Conservation (phyloP, 768 basidiomycete genomes). For the Suillus discolor region DNA sequence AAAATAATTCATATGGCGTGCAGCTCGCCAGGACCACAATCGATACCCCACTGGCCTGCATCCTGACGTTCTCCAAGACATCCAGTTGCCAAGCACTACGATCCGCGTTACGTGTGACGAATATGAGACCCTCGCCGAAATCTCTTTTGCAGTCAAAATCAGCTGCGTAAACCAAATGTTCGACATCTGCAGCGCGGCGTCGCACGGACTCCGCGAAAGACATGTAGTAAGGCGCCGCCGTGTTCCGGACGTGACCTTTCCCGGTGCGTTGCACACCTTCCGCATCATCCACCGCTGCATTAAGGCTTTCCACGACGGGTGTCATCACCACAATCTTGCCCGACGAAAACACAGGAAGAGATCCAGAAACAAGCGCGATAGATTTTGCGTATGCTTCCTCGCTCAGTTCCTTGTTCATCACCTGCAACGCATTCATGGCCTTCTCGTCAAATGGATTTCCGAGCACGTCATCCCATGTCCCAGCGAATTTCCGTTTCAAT, state of each 20-base stretch:
- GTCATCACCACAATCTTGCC: slow-evolving; percentile 50
- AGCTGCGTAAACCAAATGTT: slow-evolving; percentile 50
- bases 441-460: slow-evolving; percentile 26
- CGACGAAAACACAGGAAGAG: slow-evolving; percentile 29
- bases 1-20: slow-evolving; percentile 64
- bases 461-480: slow-evolving; percentile 46
- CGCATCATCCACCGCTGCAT: slow-evolving; percentile 62
- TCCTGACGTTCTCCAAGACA: slow-evolving; percentile 35
- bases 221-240: slow-evolving; percentile 56
- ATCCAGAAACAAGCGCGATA: slow-evolving; percentile 49
- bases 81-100: slow-evolving; percentile 54
- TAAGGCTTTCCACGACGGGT: slow-evolving; percentile 57
- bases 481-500: slow-evolving; percentile 55
- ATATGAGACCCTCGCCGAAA: slow-evolving; percentile 34
- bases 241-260: slow-evolving; percentile 53
- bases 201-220: slow-evolving; percentile 47
- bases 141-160: slow-evolving; percentile 5
- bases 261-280: slow-evolving; percentile 45
- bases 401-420: slow-evolving; percentile 45
- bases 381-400: slow-evolving; percentile 47
- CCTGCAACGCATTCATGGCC: slow-evolving; percentile 34
- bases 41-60: slow-evolving; percentile 22
- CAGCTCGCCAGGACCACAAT: slow-evolving; percentile 61
- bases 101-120: slow-evolving; percentile 61
- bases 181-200: slow-evolving; percentile 29